Conservation (phyloP, 208 protist species). For the Balamuthia mandrillaris region DNA sequence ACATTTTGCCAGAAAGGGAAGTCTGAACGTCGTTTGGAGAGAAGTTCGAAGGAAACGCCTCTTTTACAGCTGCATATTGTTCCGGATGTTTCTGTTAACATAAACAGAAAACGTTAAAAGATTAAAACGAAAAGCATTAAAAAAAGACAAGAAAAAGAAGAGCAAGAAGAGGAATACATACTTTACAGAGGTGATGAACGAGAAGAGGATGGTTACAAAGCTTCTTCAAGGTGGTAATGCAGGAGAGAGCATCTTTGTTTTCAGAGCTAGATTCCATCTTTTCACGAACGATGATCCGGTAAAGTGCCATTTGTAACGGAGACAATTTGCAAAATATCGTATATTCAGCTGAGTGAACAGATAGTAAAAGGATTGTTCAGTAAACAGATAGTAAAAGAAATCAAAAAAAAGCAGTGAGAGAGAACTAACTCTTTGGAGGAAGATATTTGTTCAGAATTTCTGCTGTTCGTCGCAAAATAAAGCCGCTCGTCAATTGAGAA, state of each 20-base stretch:
- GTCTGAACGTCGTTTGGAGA: background rate
- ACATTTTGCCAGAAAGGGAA: conserved; percentile 51
- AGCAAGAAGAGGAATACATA: background rate
- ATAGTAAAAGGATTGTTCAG: background rate
- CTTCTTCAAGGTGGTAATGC: conserved; percentile 31
- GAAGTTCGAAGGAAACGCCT: background rate
- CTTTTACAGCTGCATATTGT: background rate
- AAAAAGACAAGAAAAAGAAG: background rate
- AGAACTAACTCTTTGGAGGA: conserved; percentile 71
- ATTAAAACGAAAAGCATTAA: background rate
- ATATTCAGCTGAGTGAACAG: conserved; percentile 52
- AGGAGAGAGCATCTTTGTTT: conserved; percentile 2
- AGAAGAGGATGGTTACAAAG: conserved; percentile 36
- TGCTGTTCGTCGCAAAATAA: conserved; percentile 76
- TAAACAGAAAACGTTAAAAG: background rate
- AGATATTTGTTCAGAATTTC: conserved; percentile 79
- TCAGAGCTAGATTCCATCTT: background rate
- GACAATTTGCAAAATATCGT: conserved; percentile 72
- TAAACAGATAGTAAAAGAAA: background rate
- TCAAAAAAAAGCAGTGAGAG: background rate
- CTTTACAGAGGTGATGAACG: background rate
- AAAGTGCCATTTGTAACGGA: conserved; percentile 55
- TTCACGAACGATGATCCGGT: conserved; percentile 4
- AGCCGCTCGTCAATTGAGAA: conserved; percentile 57
- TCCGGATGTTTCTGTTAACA: conserved; percentile 1